Evolutionary conservation across 1,284 basidiomycete species (phyloP).

Genomic region (Uromyces viciae-fabae): DNA sequence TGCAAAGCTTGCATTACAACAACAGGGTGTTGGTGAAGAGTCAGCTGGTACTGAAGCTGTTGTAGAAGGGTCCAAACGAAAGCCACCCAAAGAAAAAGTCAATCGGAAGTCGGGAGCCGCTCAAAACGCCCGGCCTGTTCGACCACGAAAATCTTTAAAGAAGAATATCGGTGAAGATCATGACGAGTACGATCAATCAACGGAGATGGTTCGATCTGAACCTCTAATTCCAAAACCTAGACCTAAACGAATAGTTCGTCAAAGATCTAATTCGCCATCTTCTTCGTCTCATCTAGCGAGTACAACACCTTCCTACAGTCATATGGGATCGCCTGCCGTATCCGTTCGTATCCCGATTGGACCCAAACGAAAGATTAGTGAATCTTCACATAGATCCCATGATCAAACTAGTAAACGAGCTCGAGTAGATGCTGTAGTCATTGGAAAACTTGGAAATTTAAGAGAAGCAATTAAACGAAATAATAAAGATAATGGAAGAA

Average conservation of each 20-base stretch:
- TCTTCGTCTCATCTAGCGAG: neutral
- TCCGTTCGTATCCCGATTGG: slow-evolving; percentile 27
- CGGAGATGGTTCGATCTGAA: neutral
- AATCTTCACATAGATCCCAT: neutral
- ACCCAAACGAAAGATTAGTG: slow-evolving; percentile 21
- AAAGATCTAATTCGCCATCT: neutral
- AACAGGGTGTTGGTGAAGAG: slow-evolving; percentile 3
- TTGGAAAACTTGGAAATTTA: neutral
- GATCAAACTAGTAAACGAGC: neutral
- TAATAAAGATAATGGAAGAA: neutral
- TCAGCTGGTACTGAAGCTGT: neutral
- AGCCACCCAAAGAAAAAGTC: neutral
- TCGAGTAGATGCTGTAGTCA: slow-evolving; percentile 15
- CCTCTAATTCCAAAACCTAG: neutral
- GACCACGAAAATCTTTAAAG: neutral
- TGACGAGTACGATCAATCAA: neutral
- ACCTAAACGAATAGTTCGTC: neutral
- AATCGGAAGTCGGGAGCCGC: neutral
- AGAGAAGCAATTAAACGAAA: neutral
- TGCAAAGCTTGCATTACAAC: slow-evolving; percentile 37
- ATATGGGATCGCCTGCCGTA: neutral
- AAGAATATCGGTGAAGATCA: neutral
- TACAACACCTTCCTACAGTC: neutral
- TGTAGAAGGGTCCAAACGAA: neutral
- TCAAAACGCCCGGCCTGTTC: neutral